phyloP scores from a whole-genome alignment of 352 stramenopile species.

The Stramenopiles sp. region DNA sequence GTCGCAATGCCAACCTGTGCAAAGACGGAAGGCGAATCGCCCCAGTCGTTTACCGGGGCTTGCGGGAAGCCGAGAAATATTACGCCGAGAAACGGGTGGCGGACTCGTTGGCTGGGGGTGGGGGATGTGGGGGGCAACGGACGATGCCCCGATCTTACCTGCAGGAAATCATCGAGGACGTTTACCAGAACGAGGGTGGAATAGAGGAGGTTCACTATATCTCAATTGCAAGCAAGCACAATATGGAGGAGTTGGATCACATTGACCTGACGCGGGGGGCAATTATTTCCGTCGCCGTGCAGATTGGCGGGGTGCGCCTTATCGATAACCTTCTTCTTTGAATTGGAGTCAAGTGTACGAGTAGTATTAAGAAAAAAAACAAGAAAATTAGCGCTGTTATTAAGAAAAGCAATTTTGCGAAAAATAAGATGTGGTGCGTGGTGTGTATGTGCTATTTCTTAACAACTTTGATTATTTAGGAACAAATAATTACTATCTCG shows the following conservation, averaged over 20 bases:
- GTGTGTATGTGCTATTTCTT: no score
- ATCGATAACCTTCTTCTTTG: constrained; percentile 89
- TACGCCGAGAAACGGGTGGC: constrained; percentile 22
- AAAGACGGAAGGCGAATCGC: constrained; percentile 57
- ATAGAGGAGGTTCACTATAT: constrained; percentile 85
- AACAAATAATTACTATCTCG: no score
- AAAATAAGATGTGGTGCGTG: no score
- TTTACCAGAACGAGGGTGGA: constrained; percentile 58
- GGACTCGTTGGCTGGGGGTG: constrained; percentile 15
- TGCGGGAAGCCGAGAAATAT: constrained; percentile 30
- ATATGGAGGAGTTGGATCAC: constrained; percentile 70
- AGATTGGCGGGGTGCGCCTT: constrained; percentile 77
- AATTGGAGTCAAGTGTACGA: no score
- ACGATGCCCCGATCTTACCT: constrained; percentile 28
- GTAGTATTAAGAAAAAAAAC: no score
- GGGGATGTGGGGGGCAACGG: background rate
- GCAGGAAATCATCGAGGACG: constrained; percentile 28
- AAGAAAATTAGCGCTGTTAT: no score
- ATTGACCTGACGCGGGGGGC: constrained; percentile 39
- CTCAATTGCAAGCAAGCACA: constrained; percentile 71
- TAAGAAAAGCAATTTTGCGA: no score
- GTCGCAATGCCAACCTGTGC: constrained; percentile 90
- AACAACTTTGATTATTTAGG: no score
- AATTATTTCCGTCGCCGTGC: constrained; percentile 82
- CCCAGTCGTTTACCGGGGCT: constrained; percentile 52